Evolutionary conservation across 306 rosid genomes (phyloP).

Genomic region (Rosa rugosa): DNA sequence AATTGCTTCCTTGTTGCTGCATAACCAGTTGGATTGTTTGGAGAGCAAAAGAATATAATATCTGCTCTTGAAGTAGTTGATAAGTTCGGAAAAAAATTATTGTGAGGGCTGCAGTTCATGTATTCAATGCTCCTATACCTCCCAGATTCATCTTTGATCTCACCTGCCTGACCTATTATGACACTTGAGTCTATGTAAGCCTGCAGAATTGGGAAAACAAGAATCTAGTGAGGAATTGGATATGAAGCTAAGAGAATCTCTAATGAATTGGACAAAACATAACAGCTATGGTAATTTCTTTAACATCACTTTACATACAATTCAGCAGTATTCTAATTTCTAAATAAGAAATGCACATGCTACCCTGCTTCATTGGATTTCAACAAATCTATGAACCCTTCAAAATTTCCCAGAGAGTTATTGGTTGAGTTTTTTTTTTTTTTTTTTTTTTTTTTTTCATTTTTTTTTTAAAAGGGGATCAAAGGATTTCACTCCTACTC

Average conservation of each 20-base stretch:
- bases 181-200: conserved; percentile 78
- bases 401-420: background rate
- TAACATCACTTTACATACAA: background rate
- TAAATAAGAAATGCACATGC: background rate
- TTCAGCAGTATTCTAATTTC: background rate
- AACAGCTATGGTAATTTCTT: background rate
- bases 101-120: conserved; percentile 58
- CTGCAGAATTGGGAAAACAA: conserved; percentile 27
- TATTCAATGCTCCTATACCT: conserved; percentile 61
- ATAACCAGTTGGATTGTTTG: conserved; percentile 83
- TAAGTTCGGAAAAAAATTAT: conserved; percentile 61
- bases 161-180: conserved; percentile 65
- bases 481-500: no score
- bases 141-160: conserved; percentile 35
- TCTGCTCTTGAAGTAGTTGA: conserved; percentile 46
- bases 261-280: background rate
- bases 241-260: background rate
- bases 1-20: conserved; percentile 70
- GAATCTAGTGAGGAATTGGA: background rate
- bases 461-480: no score
- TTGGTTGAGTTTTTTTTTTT: background rate
- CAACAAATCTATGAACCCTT: background rate
- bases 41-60: conserved; percentile 74
- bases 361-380: background rate
- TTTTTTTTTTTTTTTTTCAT: no score